These are phyloP conservation scores for Chondrostereum purpureum DNA, from an alignment of 1,284 basidiomycete species.

Conservation along the genomic window DNA sequence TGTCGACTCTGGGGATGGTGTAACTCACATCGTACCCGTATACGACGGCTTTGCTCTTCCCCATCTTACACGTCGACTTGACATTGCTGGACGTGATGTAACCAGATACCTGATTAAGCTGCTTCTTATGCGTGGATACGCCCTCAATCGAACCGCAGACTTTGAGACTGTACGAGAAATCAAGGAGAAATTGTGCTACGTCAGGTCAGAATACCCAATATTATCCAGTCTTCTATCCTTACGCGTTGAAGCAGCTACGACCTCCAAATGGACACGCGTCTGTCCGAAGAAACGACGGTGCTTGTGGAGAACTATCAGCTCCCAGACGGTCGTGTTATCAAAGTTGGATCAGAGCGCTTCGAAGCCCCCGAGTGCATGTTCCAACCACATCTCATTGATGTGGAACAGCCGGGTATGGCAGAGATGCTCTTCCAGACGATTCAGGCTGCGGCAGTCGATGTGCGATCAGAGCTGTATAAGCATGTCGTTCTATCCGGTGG, in stretches of 20 bases:
- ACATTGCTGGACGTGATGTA: slow-evolving; percentile 97
- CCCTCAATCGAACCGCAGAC: slow-evolving; percentile 98
- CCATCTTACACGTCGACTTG: slow-evolving; percentile 88
- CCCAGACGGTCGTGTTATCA: slow-evolving; percentile 94
- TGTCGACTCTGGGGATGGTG: slow-evolving; percentile 98
- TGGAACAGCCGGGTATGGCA: slow-evolving; percentile 87
- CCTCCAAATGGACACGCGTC: slow-evolving; percentile 87
- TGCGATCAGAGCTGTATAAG: slow-evolving; percentile 91
- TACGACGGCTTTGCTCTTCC: slow-evolving; percentile 96
- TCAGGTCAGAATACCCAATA: slow-evolving; percentile 51
- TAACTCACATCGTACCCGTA: slow-evolving; percentile 98
- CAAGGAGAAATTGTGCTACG: slow-evolving; percentile 98
- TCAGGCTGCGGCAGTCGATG: slow-evolving; percentile 87
- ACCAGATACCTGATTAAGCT: slow-evolving; percentile 99
- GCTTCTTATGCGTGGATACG: slow-evolving; percentile 96
- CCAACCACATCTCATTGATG: slow-evolving; percentile 96
- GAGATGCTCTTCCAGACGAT: slow-evolving; percentile 98
- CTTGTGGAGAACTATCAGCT: slow-evolving; percentile 96
- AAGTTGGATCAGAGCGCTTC: slow-evolving; percentile 98
- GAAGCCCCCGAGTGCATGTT: slow-evolving; percentile 99
- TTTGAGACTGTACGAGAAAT: slow-evolving; percentile 98
- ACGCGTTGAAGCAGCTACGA: slow-evolving; percentile 64
- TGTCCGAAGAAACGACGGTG: slow-evolving; percentile 95
- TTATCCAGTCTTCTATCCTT: not conserved
- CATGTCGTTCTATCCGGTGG: slow-evolving; percentile 98